Evolutionary conservation across 495 filamentous ascomycete species (phyloP).

Genomic region (Terfezia boudieri): DNA sequence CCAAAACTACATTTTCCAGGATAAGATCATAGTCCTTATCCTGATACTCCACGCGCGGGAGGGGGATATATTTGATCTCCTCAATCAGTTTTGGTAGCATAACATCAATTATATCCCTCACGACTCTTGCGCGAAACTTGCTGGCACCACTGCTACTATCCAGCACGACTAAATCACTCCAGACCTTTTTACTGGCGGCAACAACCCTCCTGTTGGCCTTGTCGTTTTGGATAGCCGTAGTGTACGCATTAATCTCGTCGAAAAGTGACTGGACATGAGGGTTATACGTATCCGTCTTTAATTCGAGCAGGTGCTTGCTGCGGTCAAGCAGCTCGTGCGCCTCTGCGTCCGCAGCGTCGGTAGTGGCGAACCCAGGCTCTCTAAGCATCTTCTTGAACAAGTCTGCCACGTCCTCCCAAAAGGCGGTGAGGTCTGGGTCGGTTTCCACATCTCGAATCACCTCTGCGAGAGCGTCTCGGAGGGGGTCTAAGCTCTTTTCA

Average conservation of each 20-base stretch:
- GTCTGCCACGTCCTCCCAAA: slow-evolving; percentile 6
- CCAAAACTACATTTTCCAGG: slow-evolving; percentile 15
- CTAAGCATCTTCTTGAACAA: slow-evolving; percentile 13
- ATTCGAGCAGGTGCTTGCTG: slow-evolving; percentile 10
- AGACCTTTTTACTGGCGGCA: slow-evolving; percentile 15
- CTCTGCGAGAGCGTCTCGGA: slow-evolving; percentile 7
- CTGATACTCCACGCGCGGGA: slow-evolving; percentile 17
- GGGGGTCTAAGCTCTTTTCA: slow-evolving; percentile 11
- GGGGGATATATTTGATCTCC: slow-evolving; percentile 15
- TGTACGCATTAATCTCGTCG: slow-evolving; percentile 6
- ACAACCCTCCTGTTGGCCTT: slow-evolving; percentile 8
- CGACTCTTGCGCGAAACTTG: slow-evolving; percentile 5
- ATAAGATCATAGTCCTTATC: slow-evolving; percentile 16
- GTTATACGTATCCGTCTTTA: slow-evolving; percentile 9
- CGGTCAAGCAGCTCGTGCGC: slow-evolving; percentile 16
- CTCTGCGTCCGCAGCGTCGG: slow-evolving; percentile 15
- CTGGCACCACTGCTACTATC: neutral
- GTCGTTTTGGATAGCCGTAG: slow-evolving; percentile 13
- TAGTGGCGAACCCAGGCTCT: slow-evolving; percentile 10
- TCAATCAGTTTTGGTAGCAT: slow-evolving; percentile 11
- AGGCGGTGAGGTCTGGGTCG: slow-evolving; percentile 12
- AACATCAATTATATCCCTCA: slow-evolving; percentile 13
- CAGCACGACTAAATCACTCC: slow-evolving; percentile 11
- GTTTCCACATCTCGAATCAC: slow-evolving; percentile 13
- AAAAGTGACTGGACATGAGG: slow-evolving; percentile 16